Evolutionary conservation across 2,329 filamentous ascomycete species (phyloP).

Genomic region (Exophiala sp.): DNA sequence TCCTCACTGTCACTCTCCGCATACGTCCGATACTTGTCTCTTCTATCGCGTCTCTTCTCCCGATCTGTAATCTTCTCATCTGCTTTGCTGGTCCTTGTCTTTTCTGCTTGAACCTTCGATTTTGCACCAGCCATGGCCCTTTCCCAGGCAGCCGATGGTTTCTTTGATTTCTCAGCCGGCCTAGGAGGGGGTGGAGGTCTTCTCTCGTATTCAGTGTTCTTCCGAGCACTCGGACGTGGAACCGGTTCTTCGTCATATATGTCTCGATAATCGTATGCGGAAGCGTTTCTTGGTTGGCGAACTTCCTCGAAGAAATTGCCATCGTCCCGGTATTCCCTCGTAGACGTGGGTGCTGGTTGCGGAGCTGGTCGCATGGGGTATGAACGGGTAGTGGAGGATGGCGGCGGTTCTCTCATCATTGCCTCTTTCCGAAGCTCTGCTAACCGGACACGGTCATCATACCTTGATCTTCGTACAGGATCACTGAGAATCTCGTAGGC

Average conservation of each 20-base stretch:
- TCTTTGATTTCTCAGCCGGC: slow-evolving; percentile 36
- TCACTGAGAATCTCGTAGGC: slow-evolving; percentile 89
- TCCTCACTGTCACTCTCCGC: slow-evolving; percentile 35
- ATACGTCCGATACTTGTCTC: slow-evolving; percentile 35
- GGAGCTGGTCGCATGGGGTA: slow-evolving; percentile 25
- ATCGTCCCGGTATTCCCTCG: slow-evolving; percentile 41
- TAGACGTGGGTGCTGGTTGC: slow-evolving; percentile 9
- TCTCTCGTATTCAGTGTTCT: slow-evolving; percentile 37
- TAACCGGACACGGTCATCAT: slow-evolving; percentile 72
- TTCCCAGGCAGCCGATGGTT: slow-evolving; percentile 24
- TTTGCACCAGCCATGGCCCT: slow-evolving; percentile 19
- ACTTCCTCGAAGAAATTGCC: slow-evolving; percentile 41
- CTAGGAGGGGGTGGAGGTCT: slow-evolving; percentile 32
- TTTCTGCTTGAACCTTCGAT: slow-evolving; percentile 21
- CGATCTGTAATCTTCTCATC: slow-evolving; percentile 42
- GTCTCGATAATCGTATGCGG: slow-evolving; percentile 38
- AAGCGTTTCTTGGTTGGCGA: slow-evolving; percentile 36
- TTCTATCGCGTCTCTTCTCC: slow-evolving; percentile 40
- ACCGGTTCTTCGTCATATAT: slow-evolving; percentile 36
- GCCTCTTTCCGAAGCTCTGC: slow-evolving; percentile 60
- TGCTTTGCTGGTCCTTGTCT: slow-evolving; percentile 20
- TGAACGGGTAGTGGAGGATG: slow-evolving; percentile 14
- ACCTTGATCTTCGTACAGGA: slow-evolving; percentile 66
- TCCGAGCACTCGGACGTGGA: slow-evolving; percentile 36
- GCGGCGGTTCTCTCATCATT: slow-evolving; percentile 43